These are phyloP conservation scores for Nakazawaea populi DNA, from an alignment of 805 yeast species.

Conservation along the genomic window DNA sequence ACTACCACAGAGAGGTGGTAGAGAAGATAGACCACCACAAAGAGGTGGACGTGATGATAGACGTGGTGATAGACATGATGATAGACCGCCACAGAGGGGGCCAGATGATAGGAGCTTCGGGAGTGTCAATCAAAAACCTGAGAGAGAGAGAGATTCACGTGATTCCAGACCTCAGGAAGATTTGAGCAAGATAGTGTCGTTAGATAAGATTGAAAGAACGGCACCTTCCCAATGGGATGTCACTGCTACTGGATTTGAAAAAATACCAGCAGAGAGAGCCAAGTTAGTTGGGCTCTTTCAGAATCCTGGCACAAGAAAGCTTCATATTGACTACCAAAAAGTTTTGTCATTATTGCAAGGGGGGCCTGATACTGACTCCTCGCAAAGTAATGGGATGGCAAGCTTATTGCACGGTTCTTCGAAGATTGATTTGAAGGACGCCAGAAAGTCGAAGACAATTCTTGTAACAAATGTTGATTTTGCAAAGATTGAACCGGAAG, in stretches of 20 bases:
- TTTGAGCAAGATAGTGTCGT: conserved; percentile 34
- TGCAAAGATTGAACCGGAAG: conserved; percentile 25
- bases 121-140: conserved; percentile 8
- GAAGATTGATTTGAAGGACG: conserved; percentile 18
- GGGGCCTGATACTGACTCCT: conserved; percentile 19
- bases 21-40: neutral
- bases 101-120: conserved; percentile 11
- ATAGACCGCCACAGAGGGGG: neutral
- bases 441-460: conserved; percentile 27
- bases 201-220: conserved; percentile 45
- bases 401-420: conserved; percentile 30
- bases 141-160: conserved; percentile 15
- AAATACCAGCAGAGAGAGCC: conserved; percentile 68
- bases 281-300: conserved; percentile 77
- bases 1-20: neutral
- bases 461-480: conserved; percentile 29
- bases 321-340: conserved; percentile 32
- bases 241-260: conserved; percentile 67
- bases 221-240: conserved; percentile 61
- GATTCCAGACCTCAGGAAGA: conserved; percentile 20
- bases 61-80: too few relatives aligned
- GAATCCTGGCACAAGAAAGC: conserved; percentile 52
- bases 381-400: conserved; percentile 24
- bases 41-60: too few relatives aligned
- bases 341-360: conserved; percentile 16